These are phyloP conservation scores for Psilocybe sp. DNA, from an alignment of 768 basidiomycete species.

Conservation along the genomic window DNA sequence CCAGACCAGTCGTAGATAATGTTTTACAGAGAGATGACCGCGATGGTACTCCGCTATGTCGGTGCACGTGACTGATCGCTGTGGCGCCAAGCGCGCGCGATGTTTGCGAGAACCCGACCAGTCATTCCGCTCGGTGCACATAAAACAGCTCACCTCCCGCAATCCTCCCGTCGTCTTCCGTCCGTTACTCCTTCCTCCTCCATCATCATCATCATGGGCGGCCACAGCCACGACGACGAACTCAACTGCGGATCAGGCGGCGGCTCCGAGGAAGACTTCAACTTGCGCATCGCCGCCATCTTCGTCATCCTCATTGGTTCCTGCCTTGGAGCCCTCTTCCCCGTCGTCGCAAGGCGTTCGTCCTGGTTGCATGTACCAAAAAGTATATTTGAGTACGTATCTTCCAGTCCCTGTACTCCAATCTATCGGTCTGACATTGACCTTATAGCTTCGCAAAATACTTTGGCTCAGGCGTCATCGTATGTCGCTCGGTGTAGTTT, in stretches of 20 bases:
- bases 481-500: slow-evolving; percentile 30
- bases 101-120: slow-evolving; percentile 28
- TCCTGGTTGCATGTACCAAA: slow-evolving; percentile 55
- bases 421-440: slow-evolving; percentile 8
- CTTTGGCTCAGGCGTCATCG: slow-evolving; percentile 89
- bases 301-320: slow-evolving; percentile 72
- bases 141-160: slow-evolving; percentile 13
- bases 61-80: slow-evolving; percentile 16
- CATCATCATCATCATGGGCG: slow-evolving; percentile 5
- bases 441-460: slow-evolving; percentile 73
- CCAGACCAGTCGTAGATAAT: too few relatives aligned
- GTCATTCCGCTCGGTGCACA: slow-evolving; percentile 21
- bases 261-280: slow-evolving; percentile 43
- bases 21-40: slow-evolving; percentile 13
- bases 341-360: slow-evolving; percentile 57
- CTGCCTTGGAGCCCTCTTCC: slow-evolving; percentile 63
- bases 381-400: slow-evolving; percentile 64
- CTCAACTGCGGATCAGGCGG: slow-evolving; percentile 50
- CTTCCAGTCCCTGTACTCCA: neutral
- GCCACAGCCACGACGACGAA: slow-evolving; percentile 11
- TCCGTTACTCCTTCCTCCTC: slow-evolving; percentile 3
- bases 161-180: slow-evolving; percentile 8
- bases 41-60: slow-evolving; percentile 25
- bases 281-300: slow-evolving; percentile 66
- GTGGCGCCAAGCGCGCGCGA: neutral